phyloP scores from a whole-genome alignment of 352 stramenopile species.

The Globisporangium camurandrum region DNA sequence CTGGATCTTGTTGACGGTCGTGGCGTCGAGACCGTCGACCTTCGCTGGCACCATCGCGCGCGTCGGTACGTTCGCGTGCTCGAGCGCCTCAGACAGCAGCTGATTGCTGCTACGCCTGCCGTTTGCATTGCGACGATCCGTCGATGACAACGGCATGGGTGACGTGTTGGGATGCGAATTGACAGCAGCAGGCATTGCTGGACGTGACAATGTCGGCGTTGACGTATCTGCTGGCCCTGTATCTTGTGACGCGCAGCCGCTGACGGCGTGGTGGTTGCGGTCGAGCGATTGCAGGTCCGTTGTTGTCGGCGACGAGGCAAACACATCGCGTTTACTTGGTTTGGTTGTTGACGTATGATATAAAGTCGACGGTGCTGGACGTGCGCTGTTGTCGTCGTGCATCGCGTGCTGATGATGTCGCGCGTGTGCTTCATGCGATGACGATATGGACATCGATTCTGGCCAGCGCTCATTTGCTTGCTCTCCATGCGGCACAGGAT shows the following conservation, averaged over 20 bases:
- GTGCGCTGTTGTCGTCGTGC: too few relatives aligned
- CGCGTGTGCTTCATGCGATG: too few relatives aligned
- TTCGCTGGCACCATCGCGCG: constrained; percentile 31
- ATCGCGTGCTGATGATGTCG: too few relatives aligned
- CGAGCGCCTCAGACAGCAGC: constrained; percentile 6
- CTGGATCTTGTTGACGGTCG: constrained; percentile 42
- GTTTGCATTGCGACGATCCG: background rate
- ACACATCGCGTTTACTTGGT: too few relatives aligned
- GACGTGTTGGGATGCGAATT: too few relatives aligned
- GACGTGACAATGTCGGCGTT: background rate
- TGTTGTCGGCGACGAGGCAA: too few relatives aligned
- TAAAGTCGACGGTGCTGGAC: too few relatives aligned
- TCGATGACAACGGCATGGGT: too few relatives aligned
- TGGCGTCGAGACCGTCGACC: constrained; percentile 43
- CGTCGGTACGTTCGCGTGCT: constrained; percentile 17
- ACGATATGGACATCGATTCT: too few relatives aligned
- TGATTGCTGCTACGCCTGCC: background rate
- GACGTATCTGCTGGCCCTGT: background rate
- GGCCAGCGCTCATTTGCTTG: too few relatives aligned
- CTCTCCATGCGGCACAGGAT: too few relatives aligned
- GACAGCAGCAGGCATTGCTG: background rate
- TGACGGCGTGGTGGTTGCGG: background rate
- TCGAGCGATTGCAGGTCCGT: background rate
- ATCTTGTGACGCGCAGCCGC: background rate
- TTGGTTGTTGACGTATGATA: too few relatives aligned